Base-by-base conservation (phyloP, 257 asterid species). In the Przewalskia tangutica region DNA sequence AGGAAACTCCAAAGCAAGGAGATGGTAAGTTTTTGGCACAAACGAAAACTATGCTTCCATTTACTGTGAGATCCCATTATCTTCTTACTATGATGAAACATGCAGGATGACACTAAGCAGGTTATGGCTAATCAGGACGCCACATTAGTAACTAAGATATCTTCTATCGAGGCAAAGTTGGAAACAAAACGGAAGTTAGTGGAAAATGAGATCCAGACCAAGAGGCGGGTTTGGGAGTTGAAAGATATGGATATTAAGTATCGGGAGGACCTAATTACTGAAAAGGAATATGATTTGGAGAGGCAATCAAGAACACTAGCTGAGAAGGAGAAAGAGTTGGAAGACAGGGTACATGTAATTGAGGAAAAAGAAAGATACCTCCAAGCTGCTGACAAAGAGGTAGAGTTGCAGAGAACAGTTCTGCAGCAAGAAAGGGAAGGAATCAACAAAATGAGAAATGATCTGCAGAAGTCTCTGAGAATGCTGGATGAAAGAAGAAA, bases 241-340 rank as follows among this genome's bases (percentile, higher is more conserved):
- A 96, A 85, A 87, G 99, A 96, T 83, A 82, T 96, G 82, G 99
- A 96, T 86, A 85, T 94, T 84, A 91, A 82, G 87, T 94, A 91
- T 68, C 86, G 89, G 42, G 98, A 94, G 90, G 98, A 96, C 73
- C 80, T 84, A 44, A 68, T 93, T 62, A 66, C 85, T 5, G 99
- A 96, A 77, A 92, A 89, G 86, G 98, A 94, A 81, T 89, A 88
- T 53, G 98, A 94, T 68, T 66, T 93, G 82, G 93, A 89, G 82
- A 75, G 62, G 67, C 89, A 88, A 84, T 89, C 91, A 6, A 85
- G 83, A 78, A 88, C 67, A 65, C 84, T 93, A 77, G 79, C 83
- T 66, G 97, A 92, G 81, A 91, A 85, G 80, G 92, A 88, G 84
- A 92, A 82, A 81, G 95, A 89, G 71, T 77, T 91, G 88, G 95